phyloP scores from a whole-genome alignment of 2,329 filamentous ascomycete species.

The Penicillium sp. region DNA sequence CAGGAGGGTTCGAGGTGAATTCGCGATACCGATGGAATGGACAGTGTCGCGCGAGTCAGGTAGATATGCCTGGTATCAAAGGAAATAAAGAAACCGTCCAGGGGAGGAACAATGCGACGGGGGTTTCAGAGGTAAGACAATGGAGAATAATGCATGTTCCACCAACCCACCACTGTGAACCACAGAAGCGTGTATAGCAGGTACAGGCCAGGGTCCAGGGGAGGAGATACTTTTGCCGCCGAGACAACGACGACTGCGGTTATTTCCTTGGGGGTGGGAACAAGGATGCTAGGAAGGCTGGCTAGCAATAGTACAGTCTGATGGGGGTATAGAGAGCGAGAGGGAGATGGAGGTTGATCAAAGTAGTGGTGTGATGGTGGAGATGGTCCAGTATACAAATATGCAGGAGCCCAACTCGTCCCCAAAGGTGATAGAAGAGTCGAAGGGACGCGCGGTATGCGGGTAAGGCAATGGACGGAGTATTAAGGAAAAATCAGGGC shows the following conservation, averaged over 20 bases:
- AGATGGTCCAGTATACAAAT: background rate
- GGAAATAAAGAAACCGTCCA: constrained; percentile 2
- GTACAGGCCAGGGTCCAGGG: constrained; percentile 20
- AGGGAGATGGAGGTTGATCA: background rate
- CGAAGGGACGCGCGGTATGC: constrained; percentile 24
- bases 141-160: constrained; percentile 54
- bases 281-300: background rate
- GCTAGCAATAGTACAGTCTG: background rate
- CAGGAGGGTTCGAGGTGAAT: background rate
- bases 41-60: background rate
- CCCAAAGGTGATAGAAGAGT: constrained; percentile 25
- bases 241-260: background rate
- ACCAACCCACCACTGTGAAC: constrained; percentile 31
- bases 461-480: constrained; percentile 33
- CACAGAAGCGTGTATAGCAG: constrained; percentile 42
- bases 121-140: constrained; percentile 47
- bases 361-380: background rate
- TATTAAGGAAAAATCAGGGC: constrained; percentile 30
- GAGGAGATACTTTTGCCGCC: background rate
- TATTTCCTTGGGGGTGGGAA: background rate
- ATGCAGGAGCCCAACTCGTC: background rate
- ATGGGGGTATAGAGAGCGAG: background rate
- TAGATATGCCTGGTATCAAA: background rate
- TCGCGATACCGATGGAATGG: background rate
- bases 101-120: constrained; percentile 25